phyloP scores from a whole-genome alignment of 1,284 basidiomycete species.

The Austroboletus novae-zelandiae region DNA sequence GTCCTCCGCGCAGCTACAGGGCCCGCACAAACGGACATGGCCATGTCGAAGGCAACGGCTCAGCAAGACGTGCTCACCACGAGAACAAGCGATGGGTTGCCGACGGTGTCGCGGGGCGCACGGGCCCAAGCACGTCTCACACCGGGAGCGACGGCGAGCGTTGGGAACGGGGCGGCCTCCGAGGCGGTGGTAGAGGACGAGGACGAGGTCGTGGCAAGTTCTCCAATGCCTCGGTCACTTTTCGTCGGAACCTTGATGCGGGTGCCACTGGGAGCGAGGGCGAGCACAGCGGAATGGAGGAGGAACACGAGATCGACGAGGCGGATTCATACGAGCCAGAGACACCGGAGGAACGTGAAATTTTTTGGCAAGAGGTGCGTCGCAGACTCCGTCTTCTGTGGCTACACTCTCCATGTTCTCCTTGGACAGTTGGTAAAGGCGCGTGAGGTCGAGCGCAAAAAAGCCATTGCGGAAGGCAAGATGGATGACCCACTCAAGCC shows the following conservation, averaged over 20 bases:
- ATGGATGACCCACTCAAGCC: constrained; percentile 83
- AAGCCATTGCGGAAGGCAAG: constrained; percentile 79
- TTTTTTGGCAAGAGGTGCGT: constrained; percentile 67
- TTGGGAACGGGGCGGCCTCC: constrained; percentile 54
- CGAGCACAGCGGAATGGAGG: constrained; percentile 29
- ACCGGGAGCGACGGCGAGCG: constrained; percentile 43
- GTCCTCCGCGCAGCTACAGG: constrained; percentile 14
- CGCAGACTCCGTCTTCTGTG: constrained; percentile 8
- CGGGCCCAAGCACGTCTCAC: constrained; percentile 35
- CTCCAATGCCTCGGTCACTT: constrained; percentile 35
- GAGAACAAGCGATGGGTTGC: constrained; percentile 58
- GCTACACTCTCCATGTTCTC: constrained; percentile 23
- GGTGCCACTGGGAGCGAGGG: constrained; percentile 32
- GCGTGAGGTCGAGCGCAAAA: constrained; percentile 73
- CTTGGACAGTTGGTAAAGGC: constrained; percentile 59
- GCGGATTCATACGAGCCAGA: constrained; percentile 41
- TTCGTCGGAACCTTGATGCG: constrained; percentile 24
- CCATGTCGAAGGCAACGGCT: constrained; percentile 20
- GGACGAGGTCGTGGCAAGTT: constrained; percentile 39
- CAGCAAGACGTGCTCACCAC: constrained; percentile 27
- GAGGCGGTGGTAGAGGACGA: constrained; percentile 40
- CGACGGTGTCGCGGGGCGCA: constrained; percentile 35
- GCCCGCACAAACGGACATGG: constrained; percentile 18
- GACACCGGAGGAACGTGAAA: constrained; percentile 57
- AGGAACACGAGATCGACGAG: constrained; percentile 23